Evolutionary conservation across 306 rosid species (phyloP), one percentile per base, ranked within the genome.

Genomic region (Prunus mongolica): DNA sequence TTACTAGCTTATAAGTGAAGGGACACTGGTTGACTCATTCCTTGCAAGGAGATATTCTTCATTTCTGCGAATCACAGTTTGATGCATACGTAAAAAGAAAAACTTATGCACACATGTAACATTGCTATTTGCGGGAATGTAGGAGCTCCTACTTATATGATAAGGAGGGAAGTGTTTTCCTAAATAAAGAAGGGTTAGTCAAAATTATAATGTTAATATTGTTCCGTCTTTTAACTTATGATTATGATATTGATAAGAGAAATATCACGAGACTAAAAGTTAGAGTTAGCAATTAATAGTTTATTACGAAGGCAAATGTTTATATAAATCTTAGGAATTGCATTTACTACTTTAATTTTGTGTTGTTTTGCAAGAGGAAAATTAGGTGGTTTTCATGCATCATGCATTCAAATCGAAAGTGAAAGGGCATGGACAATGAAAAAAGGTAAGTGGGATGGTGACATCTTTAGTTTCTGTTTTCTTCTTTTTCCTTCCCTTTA

Each of bases 51-150:
- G 44, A 34, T 34, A 34, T 34, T 34, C 0, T 0, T 6, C 0
- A 0, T 6, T 34, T 34, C 0, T 34, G 8, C 0, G 8, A 34
- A 34, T 34, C 2, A 34, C 8, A 34, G 0, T 6, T 34, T 34
- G 41, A 6, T 0, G 0, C 0, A 38, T 7, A 38, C 0, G 0
- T 0, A 1, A 7, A 7, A 7, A 1, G 0, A 6, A 38, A 38
- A 6, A 6, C 0, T 38, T 38, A 6, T 38, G 0, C 9, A 1
- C 44, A 38, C 2, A 38, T 38, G 9, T 34, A 34, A 34, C 9
- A 34, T 0, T 34, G 2, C 0, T 34, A 34, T 34, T 34, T 0
- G 0, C 0, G 1, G 2, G 2, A 38, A 38, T 38, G 44, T 38
- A 38, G 0, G 2, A 38, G 9, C 0, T 38, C 2, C 2, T 38